Evolutionary conservation across 2,329 filamentous ascomycete genomes (phyloP), one percentile per base, ranked within the genome.

Genomic region (Talaromyces sp.): DNA sequence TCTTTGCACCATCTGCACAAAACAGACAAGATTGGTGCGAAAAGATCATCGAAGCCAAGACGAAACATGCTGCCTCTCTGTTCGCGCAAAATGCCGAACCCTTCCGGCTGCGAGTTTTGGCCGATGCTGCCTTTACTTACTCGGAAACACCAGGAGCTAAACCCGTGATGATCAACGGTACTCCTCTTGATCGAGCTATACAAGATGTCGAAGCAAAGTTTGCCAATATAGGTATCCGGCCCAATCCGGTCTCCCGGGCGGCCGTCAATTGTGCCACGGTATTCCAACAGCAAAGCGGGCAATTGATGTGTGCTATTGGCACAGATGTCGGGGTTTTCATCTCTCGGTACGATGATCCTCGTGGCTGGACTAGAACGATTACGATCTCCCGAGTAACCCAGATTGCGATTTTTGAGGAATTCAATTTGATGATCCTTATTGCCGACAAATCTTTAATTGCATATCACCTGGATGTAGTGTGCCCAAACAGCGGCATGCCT

Each of bases 241-340:
- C 88, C 36, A 84, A 90, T 4, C 90, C 93, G 10, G 87, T 98
- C 4, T 97, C 92, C 72, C 85, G 91, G 69, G 90, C 94, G 34
- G 83, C 87, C 58, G 93, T 99, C 66, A 95, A 99, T 72, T 99
- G 95, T 74, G 91, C 95, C 0, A 94, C 94, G 2, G 89, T 91
- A 0, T 99, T 99, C 76, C 88, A 87, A 42, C 85, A 86, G 31
- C 89, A 90, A 0, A 90, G 88, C 71, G 91, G 91, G 31, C 94
- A 89, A 73, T 86, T 90, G 54, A 91, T 97, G 83, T 89, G 96
- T 68, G 95, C 94, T 10, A 90, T 99, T 61, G 95, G 96, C 51
- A 99, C 95, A 1, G 95, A 99, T 72, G 93, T 90, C 74, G 95
- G 95, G 34, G 91, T 99, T 4, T 99, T 87, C 73, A 89, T 96